These are phyloP conservation scores for Trichothecium roseum DNA, from an alignment of 2,329 filamentous ascomycete species.

Conservation along the genomic window DNA sequence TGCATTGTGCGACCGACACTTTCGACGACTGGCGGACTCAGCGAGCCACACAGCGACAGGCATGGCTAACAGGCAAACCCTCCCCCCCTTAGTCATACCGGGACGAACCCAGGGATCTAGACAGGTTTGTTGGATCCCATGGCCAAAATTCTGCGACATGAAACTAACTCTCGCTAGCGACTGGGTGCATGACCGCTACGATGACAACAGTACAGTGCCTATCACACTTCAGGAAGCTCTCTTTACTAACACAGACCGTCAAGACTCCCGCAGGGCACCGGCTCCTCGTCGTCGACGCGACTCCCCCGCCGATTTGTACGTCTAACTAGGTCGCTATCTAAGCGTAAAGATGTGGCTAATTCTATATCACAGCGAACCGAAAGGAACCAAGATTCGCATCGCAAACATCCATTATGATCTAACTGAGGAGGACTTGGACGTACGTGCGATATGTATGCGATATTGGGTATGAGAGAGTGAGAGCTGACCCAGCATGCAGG, in stretches of 20 bases:
- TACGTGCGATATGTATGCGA: constrained; percentile 28
- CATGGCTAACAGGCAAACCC: constrained; percentile 25
- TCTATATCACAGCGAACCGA: constrained; percentile 30
- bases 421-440: constrained; percentile 72
- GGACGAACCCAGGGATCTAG: constrained; percentile 55
- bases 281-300: constrained; percentile 31
- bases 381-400: constrained; percentile 64
- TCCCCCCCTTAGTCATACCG: constrained; percentile 45
- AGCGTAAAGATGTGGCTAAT: constrained; percentile 7
- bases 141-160: background rate
- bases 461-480: background rate
- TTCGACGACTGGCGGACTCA: constrained; percentile 17
- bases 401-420: constrained; percentile 92
- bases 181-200: constrained; percentile 90
- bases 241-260: constrained; percentile 6
- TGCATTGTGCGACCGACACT: constrained; percentile 18
- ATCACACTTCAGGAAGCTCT: background rate
- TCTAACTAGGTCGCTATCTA: background rate
- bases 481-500: constrained; percentile 39
- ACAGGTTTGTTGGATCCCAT: constrained; percentile 44
- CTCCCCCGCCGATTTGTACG: constrained; percentile 27
- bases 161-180: constrained; percentile 44
- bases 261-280: constrained; percentile 29
- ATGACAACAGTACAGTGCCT: constrained; percentile 50
- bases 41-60: constrained; percentile 20